Evolutionary conservation across 1,139 yeast species (phyloP).

Genomic region (Zygoascus sp.): DNA sequence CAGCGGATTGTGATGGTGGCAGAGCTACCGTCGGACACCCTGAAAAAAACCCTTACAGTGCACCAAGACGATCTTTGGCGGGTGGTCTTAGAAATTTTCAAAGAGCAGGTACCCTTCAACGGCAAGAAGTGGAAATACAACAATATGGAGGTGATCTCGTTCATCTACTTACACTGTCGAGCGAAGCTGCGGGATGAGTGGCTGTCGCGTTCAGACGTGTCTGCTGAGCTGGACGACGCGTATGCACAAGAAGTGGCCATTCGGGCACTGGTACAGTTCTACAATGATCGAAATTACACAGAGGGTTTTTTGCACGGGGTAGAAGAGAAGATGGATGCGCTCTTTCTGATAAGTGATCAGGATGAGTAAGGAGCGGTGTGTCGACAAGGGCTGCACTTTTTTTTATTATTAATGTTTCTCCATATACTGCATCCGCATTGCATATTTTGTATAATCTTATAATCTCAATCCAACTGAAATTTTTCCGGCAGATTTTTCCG

Average conservation of each 20-base stretch:
- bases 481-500: too few relatives aligned
- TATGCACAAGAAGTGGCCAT: slow-evolving; percentile 84
- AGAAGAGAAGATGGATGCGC: not conserved
- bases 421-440: too few relatives aligned
- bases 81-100: slow-evolving; percentile 66
- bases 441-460: too few relatives aligned
- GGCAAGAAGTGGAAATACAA: slow-evolving; percentile 92
- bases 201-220: slow-evolving; percentile 81
- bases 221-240: slow-evolving; percentile 70
- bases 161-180: slow-evolving; percentile 72
- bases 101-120: slow-evolving; percentile 80
- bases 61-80: slow-evolving; percentile 60
- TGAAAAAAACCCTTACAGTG: slow-evolving; percentile 39
- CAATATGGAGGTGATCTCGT: slow-evolving; percentile 90
- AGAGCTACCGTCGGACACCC: slow-evolving; percentile 41
- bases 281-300: slow-evolving; percentile 49
- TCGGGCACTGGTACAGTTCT: slow-evolving; percentile 73
- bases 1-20: slow-evolving; percentile 41
- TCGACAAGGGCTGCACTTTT: too few relatives aligned
- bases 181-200: slow-evolving; percentile 77
- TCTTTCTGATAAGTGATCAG: not conserved
- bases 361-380: not conserved
- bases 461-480: too few relatives aligned
- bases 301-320: not conserved
- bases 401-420: too few relatives aligned